A percentile compares a stretch with the other conserved stretches of the same genome.
Evolutionary conservation across 768 basidiomycete species (phyloP).

Genomic region (Lactarius vividus): DNA sequence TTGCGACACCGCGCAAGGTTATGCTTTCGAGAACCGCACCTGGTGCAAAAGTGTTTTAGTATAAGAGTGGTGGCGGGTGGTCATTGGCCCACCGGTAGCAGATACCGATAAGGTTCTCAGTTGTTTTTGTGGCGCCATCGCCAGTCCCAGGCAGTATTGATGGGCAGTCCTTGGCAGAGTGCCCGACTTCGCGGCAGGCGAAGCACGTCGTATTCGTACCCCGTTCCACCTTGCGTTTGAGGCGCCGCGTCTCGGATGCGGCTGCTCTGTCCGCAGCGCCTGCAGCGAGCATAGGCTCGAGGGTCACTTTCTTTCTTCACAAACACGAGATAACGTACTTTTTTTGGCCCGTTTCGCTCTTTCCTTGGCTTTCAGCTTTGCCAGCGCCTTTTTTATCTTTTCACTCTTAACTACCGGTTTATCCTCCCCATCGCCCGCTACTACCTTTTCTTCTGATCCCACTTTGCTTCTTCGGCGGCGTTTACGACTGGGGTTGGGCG

Average conservation of each 20-base stretch:
- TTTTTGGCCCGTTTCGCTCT: conserved; percentile 33
- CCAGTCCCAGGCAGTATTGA: conserved; percentile 35
- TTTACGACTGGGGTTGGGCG: conserved; percentile 60
- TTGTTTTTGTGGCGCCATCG: conserved; percentile 37
- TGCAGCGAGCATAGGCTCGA: conserved; percentile 3
- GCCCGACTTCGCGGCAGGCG: conserved; percentile 81
- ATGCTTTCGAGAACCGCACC: conserved; percentile 81
- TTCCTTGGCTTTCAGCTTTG: conserved; percentile 32
- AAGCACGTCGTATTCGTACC: conserved; percentile 69
- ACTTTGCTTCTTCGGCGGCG: conserved; percentile 48
- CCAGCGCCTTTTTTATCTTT: conserved; percentile 34
- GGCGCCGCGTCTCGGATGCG: conserved; percentile 57
- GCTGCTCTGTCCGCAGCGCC: conserved; percentile 33
- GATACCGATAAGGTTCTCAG: conserved; percentile 71
- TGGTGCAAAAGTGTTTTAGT: conserved; percentile 32
- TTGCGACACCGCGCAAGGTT: conserved; percentile 76
- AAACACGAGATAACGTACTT: conserved; percentile 28
- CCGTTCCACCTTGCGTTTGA: conserved; percentile 60
- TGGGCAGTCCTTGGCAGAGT: conserved; percentile 81
- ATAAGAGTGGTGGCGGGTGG: not conserved
- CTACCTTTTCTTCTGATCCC: conserved; percentile 33
- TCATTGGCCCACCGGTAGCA: conserved; percentile 34
- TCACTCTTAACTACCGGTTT: conserved; percentile 30
- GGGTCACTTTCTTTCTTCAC: not conserved
- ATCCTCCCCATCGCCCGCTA: conserved; percentile 24